phyloP scores from a whole-genome alignment of 1,139 yeast species.

The Yamadazyma oceani region DNA sequence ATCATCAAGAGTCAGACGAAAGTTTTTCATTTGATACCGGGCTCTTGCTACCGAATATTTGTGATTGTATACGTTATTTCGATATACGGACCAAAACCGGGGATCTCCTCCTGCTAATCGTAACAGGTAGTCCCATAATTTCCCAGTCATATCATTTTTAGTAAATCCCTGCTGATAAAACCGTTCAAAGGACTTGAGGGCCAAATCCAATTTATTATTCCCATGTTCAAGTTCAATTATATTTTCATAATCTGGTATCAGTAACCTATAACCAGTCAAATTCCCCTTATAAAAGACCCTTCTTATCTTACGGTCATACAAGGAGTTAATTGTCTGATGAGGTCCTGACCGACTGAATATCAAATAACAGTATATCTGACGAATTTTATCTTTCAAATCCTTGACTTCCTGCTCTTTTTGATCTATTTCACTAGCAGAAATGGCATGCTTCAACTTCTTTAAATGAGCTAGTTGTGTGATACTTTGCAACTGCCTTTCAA shows the following conservation, averaged over 20 bases:
- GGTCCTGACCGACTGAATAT: conserved; percentile 15
- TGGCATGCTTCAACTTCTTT: conserved; percentile 1
- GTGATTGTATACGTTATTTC: conserved; percentile 20
- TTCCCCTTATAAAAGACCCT: conserved; percentile 17
- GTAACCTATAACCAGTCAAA: conserved; percentile 16
- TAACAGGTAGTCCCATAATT: conserved; percentile 38
- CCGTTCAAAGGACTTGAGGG: conserved; percentile 39
- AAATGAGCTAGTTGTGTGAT: conserved; percentile 4
- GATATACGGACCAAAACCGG: conserved; percentile 26
- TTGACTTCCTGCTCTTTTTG: conserved; percentile 1
- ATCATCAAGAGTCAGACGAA: conserved; percentile 8
- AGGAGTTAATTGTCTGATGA: conserved; percentile 7
- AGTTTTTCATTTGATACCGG: conserved; percentile 2
- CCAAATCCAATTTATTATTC: conserved; percentile 39
- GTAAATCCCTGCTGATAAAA: conserved; percentile 26
- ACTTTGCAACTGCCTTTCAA: conserved; percentile 23
- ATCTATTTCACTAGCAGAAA: conserved; percentile 4
- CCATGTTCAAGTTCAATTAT: conserved; percentile 35
- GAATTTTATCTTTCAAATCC: conserved; percentile 21
- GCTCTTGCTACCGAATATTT: conserved; percentile 3
- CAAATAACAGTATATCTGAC: conserved; percentile 30
- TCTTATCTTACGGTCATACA: conserved; percentile 24
- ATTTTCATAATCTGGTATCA: conserved; percentile 38
- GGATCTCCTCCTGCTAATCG: conserved; percentile 38
- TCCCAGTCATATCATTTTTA: conserved; percentile 26